These are phyloP conservation scores for Colletotrichum echinochloae DNA, from an alignment of 2,329 filamentous ascomycete genomes.

Conservation along the genomic window DNA sequence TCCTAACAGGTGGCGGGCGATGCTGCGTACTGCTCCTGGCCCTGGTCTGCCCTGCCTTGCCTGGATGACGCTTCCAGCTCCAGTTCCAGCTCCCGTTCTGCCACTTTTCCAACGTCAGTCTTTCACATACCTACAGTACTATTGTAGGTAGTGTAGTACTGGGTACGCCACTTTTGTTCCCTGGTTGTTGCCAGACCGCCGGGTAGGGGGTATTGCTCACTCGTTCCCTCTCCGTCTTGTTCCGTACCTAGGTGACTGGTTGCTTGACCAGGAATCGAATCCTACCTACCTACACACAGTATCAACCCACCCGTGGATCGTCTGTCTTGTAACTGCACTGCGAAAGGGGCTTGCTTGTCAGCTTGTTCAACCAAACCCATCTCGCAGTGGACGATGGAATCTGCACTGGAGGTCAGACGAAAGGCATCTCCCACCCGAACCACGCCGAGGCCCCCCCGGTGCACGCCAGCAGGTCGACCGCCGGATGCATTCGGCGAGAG, in stretches of 20 bases:
- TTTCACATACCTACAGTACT: too few species aligned
- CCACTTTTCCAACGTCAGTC: not conserved
- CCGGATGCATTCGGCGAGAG: slow-evolving; percentile 5
- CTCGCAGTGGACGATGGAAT: not conserved
- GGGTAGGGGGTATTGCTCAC: too few species aligned
- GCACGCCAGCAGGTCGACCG: slow-evolving; percentile 1
- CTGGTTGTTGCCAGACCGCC: too few species aligned
- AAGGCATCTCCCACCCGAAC: not conserved
- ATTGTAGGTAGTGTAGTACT: too few species aligned
- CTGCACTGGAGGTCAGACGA: not conserved
- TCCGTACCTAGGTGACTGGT: not conserved
- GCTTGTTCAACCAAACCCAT: not conserved
- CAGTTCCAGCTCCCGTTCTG: slow-evolving; percentile 22
- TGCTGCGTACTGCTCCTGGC: slow-evolving; percentile 23
- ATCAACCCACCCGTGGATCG: too few species aligned
- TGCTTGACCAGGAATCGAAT: too few species aligned
- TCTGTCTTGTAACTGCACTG: too few species aligned
- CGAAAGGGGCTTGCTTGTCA: too few species aligned
- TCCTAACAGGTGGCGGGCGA: slow-evolving; percentile 34
- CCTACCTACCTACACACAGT: too few species aligned
- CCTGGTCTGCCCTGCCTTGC: slow-evolving; percentile 11
- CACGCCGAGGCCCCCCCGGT: slow-evolving; percentile 5
- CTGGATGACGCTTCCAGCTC: slow-evolving; percentile 36
- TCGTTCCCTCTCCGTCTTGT: not conserved
- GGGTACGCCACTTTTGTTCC: too few species aligned